These are phyloP conservation scores for Phytopythium cucurbitacearum DNA, from an alignment of 352 stramenopile genomes.

Conservation along the genomic window DNA sequence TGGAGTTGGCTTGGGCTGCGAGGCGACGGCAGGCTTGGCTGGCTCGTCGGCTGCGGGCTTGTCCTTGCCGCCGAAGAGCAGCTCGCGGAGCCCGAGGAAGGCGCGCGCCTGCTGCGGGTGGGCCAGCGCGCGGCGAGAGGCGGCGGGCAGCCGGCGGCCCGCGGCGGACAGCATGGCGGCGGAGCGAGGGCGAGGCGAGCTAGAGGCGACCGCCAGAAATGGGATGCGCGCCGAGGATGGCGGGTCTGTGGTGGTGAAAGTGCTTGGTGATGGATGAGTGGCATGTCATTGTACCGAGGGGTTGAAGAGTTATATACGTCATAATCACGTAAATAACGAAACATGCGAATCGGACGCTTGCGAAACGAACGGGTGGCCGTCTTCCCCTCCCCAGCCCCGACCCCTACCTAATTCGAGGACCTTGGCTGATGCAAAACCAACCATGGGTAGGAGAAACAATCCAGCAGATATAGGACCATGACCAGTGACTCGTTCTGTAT, in stretches of 20 bases:
- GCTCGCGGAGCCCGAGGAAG: conserved; percentile 63
- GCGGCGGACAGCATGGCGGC: neutral
- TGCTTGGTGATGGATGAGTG: neutral
- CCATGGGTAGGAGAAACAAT: neutral
- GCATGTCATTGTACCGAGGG: neutral
- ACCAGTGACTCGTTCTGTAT: neutral
- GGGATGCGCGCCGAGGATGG: conserved; percentile 13
- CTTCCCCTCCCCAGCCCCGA: neutral
- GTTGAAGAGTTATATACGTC: too few species aligned
- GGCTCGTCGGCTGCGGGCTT: conserved; percentile 24
- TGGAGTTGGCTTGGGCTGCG: conserved; percentile 4
- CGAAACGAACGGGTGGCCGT: neutral
- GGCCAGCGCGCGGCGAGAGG: neutral
- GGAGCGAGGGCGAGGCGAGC: conserved; percentile 5
- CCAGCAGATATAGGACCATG: neutral
- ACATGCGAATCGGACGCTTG: neutral
- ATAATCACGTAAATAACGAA: neutral
- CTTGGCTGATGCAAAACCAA: neutral
- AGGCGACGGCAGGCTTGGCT: neutral
- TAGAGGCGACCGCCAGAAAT: conserved; percentile 1
- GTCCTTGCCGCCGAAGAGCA: conserved; percentile 52
- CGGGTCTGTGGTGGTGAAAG: neutral
- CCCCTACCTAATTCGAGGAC: too few species aligned
- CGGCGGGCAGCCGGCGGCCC: neutral
- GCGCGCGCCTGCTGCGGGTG: conserved; percentile 28